These are phyloP conservation scores for Candolleomyces aberdarensis DNA, from an alignment of 768 basidiomycete species.

Conservation along the genomic window DNA sequence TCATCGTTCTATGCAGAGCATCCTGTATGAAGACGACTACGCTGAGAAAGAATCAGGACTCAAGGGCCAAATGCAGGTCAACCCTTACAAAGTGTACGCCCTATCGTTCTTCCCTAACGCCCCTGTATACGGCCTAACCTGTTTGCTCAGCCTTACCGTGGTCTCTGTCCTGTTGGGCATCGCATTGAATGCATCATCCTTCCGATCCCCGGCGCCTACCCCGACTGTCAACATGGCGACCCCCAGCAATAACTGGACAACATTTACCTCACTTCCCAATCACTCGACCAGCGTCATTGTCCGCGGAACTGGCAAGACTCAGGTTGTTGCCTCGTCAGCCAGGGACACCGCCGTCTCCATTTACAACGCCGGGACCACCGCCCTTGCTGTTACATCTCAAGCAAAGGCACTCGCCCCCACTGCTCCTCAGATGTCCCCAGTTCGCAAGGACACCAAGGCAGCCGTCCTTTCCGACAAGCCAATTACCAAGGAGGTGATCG, in stretches of 20 bases:
- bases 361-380: conserved; percentile 46
- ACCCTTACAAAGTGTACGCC: conserved; percentile 67
- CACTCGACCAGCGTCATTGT: conserved; percentile 24
- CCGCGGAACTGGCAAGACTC: conserved; percentile 21
- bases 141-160: conserved; percentile 55
- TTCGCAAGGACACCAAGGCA: conserved; percentile 3
- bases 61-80: conserved; percentile 39
- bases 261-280: conserved; percentile 27
- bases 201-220: conserved; percentile 32
- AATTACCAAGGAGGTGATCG: neutral
- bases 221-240: conserved; percentile 26
- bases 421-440: conserved; percentile 20
- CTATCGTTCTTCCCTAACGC: conserved; percentile 10
- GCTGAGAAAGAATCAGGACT: conserved; percentile 25
- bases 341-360: conserved; percentile 53
- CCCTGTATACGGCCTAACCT: conserved; percentile 8
- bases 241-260: conserved; percentile 32
- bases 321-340: conserved; percentile 35
- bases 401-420: conserved; percentile 18
- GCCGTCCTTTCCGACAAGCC: neutral
- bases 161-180: conserved; percentile 67
- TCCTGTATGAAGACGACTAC: conserved; percentile 36
- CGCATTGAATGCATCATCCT: conserved; percentile 50
- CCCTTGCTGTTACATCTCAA: conserved; percentile 30
- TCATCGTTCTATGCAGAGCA: conserved; percentile 41